Evolutionary conservation across 1,284 basidiomycete genomes (phyloP).

Genomic region (Trichosporon ovoides): DNA sequence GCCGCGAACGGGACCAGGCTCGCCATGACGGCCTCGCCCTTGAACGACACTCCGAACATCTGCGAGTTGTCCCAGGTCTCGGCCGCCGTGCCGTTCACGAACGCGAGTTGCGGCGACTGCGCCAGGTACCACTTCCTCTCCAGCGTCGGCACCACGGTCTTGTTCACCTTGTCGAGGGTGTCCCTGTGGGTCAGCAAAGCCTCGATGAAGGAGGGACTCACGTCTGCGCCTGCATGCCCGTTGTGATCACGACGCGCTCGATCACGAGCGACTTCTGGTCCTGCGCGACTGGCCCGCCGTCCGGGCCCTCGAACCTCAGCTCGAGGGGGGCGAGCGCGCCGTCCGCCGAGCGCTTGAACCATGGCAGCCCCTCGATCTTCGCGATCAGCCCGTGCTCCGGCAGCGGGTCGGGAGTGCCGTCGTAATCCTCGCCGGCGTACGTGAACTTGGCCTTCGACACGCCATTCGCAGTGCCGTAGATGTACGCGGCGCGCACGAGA

Average conservation of each 20-base stretch:
- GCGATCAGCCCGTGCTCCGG: neutral
- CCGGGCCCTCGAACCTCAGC: neutral
- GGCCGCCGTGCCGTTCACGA: neutral
- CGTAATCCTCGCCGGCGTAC: neutral
- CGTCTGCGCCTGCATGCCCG: neutral
- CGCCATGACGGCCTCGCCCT: neutral
- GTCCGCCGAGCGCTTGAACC: neutral
- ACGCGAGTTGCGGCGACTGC: neutral
- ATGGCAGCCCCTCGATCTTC: neutral
- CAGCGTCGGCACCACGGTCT: neutral
- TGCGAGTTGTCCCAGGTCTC: no score
- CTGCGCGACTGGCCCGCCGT: neutral
- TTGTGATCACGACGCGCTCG: neutral
- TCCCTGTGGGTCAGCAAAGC: neutral
- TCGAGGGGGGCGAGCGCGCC: neutral
- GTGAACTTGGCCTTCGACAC: neutral
- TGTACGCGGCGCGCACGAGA: neutral
- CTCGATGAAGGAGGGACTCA: neutral
- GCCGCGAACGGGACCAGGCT: no score
- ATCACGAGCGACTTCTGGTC: neutral
- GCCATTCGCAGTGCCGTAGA: neutral
- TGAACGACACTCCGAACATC: neutral
- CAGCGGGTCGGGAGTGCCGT: neutral
- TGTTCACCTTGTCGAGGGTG: neutral
- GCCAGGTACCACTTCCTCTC: neutral